Percentiles rank a stretch among this genome's conserved stretches.
phyloP scores from a whole-genome alignment of 2,329 filamentous ascomycete species.

The Xylaria sp. region DNA sequence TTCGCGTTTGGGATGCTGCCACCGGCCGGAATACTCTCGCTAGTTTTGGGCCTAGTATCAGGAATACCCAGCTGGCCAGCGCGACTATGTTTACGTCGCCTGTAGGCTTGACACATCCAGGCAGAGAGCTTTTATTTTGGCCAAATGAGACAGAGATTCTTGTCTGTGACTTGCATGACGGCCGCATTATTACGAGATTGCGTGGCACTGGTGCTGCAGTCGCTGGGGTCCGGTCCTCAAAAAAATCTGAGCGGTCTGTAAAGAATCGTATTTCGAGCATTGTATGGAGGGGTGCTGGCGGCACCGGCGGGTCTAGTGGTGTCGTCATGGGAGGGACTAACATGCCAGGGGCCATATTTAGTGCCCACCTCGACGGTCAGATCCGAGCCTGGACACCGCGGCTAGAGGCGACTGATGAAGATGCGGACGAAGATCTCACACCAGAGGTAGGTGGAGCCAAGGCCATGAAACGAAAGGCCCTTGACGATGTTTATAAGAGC shows the following conservation, averaged over 20 bases:
- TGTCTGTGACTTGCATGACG: slow-evolving; percentile 81
- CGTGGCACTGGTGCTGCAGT: slow-evolving; percentile 69
- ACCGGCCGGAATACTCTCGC: slow-evolving; percentile 88
- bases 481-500: slow-evolving; percentile 83
- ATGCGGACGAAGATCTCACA: slow-evolving; percentile 58
- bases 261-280: slow-evolving; percentile 77
- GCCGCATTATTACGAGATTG: slow-evolving; percentile 75
- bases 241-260: slow-evolving; percentile 65
- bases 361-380: slow-evolving; percentile 83
- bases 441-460: slow-evolving; percentile 56
- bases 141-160: slow-evolving; percentile 85
- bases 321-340: slow-evolving; percentile 69
- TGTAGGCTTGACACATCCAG: slow-evolving; percentile 62
- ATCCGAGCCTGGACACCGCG: slow-evolving; percentile 81
- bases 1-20: slow-evolving; percentile 86
- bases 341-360: slow-evolving; percentile 72
- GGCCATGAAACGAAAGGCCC: slow-evolving; percentile 77
- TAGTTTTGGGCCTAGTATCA: slow-evolving; percentile 84
- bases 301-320: slow-evolving; percentile 66
- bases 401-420: slow-evolving; percentile 60
- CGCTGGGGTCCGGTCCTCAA: slow-evolving; percentile 55
- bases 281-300: slow-evolving; percentile 74
- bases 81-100: slow-evolving; percentile 73
- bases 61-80: slow-evolving; percentile 74
- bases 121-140: slow-evolving; percentile 78